Evolutionary conservation across 202 grass and related monocot species (phyloP), one percentile per base, ranked within the genome.

Genomic region (Zizania palustris): DNA sequence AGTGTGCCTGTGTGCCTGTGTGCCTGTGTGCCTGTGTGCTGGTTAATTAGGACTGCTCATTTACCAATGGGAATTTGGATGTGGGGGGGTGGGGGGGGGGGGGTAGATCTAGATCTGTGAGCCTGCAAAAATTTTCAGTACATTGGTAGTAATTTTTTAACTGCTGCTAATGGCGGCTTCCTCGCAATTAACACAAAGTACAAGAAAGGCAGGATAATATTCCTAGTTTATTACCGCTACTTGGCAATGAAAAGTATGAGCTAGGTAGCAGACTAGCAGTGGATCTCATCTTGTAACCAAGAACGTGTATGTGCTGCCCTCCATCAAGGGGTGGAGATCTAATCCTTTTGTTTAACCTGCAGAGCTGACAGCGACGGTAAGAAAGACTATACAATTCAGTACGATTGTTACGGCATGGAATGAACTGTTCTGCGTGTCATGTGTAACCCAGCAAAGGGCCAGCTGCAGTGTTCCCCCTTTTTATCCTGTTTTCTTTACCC

Each of bases 101-200:
- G 71, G 83, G 80, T 93, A 90, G 87, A 93, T 93, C 90, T 90
- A 82, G 90, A 93, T 89, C 86, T 82, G 79, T 78, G 67, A 83
- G 76, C 80, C 90, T 61, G 73, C 18, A 68, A 85, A 28, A 39
- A 1, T 44, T 88, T 85, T 72, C 79, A 72, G 67, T 67, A 77
- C 74, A 3, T 28, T 11, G 71, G 0, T 21, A 79, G 63, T 0
- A 1, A 3, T 1, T 35, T 39, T 78, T 86, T 83, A 83, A 83
- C 85, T 55, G 60, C 65, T 46, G 74, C 80, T 67, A 81, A 87
- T 89, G 90, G 76, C 90, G 66, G 67, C 71, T 89, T 89, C 83
- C 20, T 79, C 67, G 62, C 73, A 59, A 82, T 82, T 79, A 83
- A 36, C 86, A 79, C 78, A 42, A 72, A 85, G 33, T 80, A 76